Conservation (phyloP, 78 protist species). For the Cavenderia fasciculata region DNA sequence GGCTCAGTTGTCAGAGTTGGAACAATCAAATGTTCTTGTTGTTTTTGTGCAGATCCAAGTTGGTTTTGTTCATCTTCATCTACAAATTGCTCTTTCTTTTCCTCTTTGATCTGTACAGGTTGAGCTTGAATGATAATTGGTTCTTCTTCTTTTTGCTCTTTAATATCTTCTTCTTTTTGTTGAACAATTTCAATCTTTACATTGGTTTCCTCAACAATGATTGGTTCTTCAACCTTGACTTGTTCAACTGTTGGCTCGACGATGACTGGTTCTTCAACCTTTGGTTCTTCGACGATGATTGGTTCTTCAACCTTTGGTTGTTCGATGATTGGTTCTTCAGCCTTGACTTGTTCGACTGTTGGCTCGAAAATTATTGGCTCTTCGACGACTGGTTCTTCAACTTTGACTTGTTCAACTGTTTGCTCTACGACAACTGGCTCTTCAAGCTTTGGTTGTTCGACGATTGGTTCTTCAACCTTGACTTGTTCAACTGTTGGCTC, state of each 20-base stretch:
- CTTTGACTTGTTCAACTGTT: not conserved
- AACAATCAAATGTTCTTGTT: not conserved
- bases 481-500: not conserved
- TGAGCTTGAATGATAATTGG: too few relatives aligned
- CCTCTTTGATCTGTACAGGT: too few relatives aligned
- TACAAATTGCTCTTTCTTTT: too few relatives aligned
- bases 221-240: not conserved
- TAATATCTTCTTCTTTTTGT: not conserved
- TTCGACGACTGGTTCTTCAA: not conserved
- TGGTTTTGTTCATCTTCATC: too few relatives aligned
- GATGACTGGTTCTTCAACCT: not conserved
- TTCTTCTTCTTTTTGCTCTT: not conserved
- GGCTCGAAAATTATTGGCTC: not conserved
- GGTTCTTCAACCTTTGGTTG: not conserved
- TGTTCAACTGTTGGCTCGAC: not conserved
- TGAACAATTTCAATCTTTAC: not conserved
- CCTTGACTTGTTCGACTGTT: not conserved
- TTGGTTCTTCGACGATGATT: not conserved
- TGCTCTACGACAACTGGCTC: not conserved
- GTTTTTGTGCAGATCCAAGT: not conserved
- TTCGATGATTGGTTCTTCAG: conserved; percentile 5
- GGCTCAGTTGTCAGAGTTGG: not conserved
- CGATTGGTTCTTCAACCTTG: not conserved
- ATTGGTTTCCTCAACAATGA: not conserved
- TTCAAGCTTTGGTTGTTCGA: not conserved